Evolutionary conservation across 2,329 filamentous ascomycete species (phyloP).

Genomic region (Nectriaceae sp.): DNA sequence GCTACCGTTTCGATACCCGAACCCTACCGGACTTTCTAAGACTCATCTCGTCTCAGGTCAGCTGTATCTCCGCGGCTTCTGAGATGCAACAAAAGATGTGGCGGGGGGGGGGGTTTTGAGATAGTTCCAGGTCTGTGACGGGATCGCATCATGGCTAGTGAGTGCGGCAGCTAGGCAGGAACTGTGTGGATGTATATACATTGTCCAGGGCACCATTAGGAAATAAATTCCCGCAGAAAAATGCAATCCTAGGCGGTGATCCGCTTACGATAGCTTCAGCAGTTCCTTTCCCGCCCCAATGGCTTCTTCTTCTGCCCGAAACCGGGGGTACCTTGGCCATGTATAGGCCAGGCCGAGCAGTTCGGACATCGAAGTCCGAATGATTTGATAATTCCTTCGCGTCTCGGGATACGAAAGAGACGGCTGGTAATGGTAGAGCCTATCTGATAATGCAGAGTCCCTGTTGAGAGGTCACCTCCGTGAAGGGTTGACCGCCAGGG

Average conservation of each 20-base stretch:
- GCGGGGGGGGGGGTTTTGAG: too few species aligned
- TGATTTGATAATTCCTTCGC: constrained; percentile 10
- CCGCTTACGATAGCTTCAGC: constrained; percentile 10
- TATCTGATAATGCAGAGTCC: constrained; percentile 15
- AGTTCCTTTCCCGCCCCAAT: constrained; percentile 26
- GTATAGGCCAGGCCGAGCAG: constrained; percentile 7
- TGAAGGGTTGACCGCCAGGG: constrained; percentile 13
- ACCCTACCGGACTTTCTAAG: too few species aligned
- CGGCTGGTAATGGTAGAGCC: constrained; percentile 8
- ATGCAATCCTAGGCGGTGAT: constrained; percentile 10
- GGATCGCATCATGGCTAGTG: constrained; percentile 13
- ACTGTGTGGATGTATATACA: constrained; percentile 8
- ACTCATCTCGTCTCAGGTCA: too few species aligned
- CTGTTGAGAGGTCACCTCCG: constrained; percentile 11
- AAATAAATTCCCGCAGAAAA: constrained; percentile 24
- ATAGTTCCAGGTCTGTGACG: constrained; percentile 8
- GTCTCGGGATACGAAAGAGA: background rate
- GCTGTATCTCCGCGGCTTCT: too few species aligned
- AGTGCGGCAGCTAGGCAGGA: constrained; percentile 8
- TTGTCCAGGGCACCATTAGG: background rate
- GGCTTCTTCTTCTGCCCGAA: constrained; percentile 27
- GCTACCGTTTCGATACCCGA: too few species aligned
- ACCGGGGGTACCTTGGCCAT: constrained; percentile 27
- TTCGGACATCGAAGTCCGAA: constrained; percentile 27
- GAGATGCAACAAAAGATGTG: too few species aligned